Percentiles rank a stretch among this genome's conserved stretches.
phyloP scores from a whole-genome alignment of 2,329 filamentous ascomycete species.

The Onygenales sp. region DNA sequence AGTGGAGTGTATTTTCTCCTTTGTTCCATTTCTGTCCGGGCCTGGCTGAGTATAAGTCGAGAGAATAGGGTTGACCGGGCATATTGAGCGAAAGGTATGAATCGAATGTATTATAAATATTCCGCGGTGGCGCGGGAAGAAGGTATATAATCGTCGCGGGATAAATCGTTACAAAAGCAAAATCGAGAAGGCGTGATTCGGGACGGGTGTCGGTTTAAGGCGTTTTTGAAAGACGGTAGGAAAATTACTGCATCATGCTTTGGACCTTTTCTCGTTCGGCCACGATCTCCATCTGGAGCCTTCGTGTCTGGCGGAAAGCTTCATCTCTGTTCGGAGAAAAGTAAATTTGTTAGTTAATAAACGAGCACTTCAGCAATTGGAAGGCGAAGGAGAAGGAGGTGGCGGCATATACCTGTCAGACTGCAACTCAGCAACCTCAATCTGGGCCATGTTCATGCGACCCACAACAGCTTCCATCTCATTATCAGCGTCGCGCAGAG shows the following conservation, averaged over 20 bases:
- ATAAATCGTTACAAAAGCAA: not conserved
- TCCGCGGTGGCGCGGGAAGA: not conserved
- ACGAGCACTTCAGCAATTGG: constrained; percentile 11
- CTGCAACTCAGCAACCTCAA: constrained; percentile 72
- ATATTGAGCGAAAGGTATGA: too few species aligned
- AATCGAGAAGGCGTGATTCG: not conserved
- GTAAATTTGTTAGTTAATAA: not conserved
- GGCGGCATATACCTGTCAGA: constrained; percentile 27
- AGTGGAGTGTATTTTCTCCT: too few species aligned
- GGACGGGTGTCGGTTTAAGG: not conserved
- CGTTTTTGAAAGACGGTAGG: not conserved
- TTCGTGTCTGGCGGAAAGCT: constrained; percentile 60
- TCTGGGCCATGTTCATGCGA: constrained; percentile 73
- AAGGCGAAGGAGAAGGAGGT: constrained; percentile 2
- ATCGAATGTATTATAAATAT: not conserved
- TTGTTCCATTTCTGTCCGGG: too few species aligned
- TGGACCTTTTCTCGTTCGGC: constrained; percentile 45
- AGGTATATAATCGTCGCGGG: not conserved
- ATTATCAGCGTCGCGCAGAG: constrained; percentile 62
- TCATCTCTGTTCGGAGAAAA: constrained; percentile 46
- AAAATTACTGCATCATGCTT: not conserved
- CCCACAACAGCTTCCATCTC: constrained; percentile 80
- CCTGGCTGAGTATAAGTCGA: too few species aligned
- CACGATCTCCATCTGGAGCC: constrained; percentile 58
- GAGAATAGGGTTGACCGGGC: too few species aligned